Evolutionary conservation across 305 asterid genomes (phyloP), one percentile per base, ranked within the genome.

Genomic region (Nicotiana rustica): DNA sequence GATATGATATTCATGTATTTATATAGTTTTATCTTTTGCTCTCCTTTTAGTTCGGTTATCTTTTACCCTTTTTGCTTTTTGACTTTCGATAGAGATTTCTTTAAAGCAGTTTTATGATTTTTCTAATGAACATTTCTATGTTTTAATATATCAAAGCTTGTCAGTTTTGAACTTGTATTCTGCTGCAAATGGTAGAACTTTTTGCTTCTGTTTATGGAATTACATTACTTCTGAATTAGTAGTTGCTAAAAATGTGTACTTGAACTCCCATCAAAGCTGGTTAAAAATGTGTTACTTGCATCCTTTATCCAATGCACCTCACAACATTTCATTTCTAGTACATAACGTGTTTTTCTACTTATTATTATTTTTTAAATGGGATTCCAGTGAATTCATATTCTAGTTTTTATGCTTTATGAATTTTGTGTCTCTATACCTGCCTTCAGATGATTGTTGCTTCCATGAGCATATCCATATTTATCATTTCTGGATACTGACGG

Each of bases 401-500:
- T 65, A 65, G 13, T 14, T 65, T 31, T 65, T 67, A 33, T 33
- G 47, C 65, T 52, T 29, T 29, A 17, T 75, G 80, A 52, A 15
- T 25, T 75, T 15, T 17, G 1, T 75, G 80, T 29, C 29, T 52
- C 65, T 52, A 75, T 55, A 52, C 47, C 47, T 29, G 38, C 41
- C 57, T 52, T 52, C 65, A 75, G 47, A 75, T 15, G 41, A 75
- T 75, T 29, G 49, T 55, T 76, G n/a, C 66, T 76, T 76, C 29
- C 47, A 49, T 49, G 44, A 73, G 21, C 79, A 13, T 25, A 4
- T 49, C 44, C 25, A 55, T 55, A 76, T 38, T 13, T 73, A 49
- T 55, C 56, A 76, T 76, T 76, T 76, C 19, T 55, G 31, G 52
- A 76, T 76, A 52, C 19, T 31, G 66, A 29, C 38, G 25, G 13